Evolutionary conservation across 805 yeast genomes (phyloP).

Genomic region (Priceomyces melissophilus): DNA sequence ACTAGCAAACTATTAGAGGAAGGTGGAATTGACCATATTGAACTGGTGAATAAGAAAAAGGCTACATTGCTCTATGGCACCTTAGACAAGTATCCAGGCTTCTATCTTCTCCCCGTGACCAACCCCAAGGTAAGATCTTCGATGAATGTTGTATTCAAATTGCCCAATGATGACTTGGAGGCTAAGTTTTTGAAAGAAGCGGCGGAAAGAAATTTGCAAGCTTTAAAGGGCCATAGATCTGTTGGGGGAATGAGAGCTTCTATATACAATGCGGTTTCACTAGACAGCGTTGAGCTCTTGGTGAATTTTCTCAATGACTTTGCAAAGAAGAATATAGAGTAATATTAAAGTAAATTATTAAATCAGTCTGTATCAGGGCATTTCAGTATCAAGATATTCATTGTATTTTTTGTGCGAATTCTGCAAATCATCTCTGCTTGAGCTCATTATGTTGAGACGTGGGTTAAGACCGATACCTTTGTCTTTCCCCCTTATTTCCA

Average conservation of each 20-base stretch:
- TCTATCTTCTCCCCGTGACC: conserved; percentile 67
- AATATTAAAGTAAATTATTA: neutral
- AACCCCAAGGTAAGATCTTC: conserved; percentile 60
- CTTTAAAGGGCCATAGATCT: conserved; percentile 92
- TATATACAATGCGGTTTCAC: conserved; percentile 79
- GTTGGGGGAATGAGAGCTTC: conserved; percentile 98
- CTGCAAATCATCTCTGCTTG: neutral
- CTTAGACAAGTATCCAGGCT: conserved; percentile 60
- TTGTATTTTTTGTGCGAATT: neutral
- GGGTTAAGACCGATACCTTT: neutral
- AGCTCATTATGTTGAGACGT: neutral
- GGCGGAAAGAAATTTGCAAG: conserved; percentile 54
- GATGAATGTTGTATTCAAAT: conserved; percentile 92
- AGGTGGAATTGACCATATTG: conserved; percentile 74
- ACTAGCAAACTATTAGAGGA: conserved; percentile 54
- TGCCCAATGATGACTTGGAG: conserved; percentile 62
- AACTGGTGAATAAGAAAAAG: conserved; percentile 55
- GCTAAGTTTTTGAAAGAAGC: conserved; percentile 70
- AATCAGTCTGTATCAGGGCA: neutral
- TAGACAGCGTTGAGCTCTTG: conserved; percentile 55
- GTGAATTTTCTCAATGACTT: conserved; percentile 58
- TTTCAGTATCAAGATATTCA: neutral
- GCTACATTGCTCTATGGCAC: conserved; percentile 61
- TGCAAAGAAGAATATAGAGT: conserved; percentile 34
- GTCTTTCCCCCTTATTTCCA: neutral